phyloP scores from a whole-genome alignment of 768 basidiomycete genomes.

The Russula sp. region DNA sequence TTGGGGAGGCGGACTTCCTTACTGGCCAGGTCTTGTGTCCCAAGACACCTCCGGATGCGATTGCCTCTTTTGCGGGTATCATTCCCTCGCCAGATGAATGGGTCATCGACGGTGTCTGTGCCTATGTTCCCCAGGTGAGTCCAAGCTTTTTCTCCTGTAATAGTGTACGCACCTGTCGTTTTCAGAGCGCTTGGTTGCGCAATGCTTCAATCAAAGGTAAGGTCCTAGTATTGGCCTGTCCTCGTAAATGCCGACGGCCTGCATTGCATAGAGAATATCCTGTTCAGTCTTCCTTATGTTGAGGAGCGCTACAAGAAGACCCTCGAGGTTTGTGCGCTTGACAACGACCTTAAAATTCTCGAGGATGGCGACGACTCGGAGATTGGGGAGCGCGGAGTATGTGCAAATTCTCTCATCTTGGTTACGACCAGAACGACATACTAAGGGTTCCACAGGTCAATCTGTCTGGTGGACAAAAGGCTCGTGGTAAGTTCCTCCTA shows the following conservation, averaged over 20 bases:
- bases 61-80: slow-evolving; percentile 50
- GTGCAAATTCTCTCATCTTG: neutral
- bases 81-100: slow-evolving; percentile 50
- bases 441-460: slow-evolving; percentile 30
- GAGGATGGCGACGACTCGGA: slow-evolving; percentile 87
- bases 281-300: slow-evolving; percentile 72
- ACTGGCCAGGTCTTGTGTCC: slow-evolving; percentile 78
- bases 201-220: slow-evolving; percentile 60
- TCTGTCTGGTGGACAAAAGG: slow-evolving; percentile 48
- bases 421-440: neutral
- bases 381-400: slow-evolving; percentile 79
- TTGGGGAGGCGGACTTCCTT: slow-evolving; percentile 84
- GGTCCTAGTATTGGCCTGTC: neutral
- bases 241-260: slow-evolving; percentile 2
- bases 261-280: slow-evolving; percentile 50
- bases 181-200: slow-evolving; percentile 53
- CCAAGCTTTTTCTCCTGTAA: slow-evolving; percentile 11
- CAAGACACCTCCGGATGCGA: slow-evolving; percentile 72
- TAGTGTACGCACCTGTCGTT: slow-evolving; percentile 1
- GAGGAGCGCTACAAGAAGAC: slow-evolving; percentile 70
- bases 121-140: slow-evolving; percentile 75
- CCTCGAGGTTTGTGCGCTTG: slow-evolving; percentile 67
- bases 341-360: slow-evolving; percentile 69
- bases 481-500: slow-evolving; percentile 35
- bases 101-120: slow-evolving; percentile 71